Conservation (phyloP, 176 grass and related monocot genomes). For the Oryza australiensis region DNA sequence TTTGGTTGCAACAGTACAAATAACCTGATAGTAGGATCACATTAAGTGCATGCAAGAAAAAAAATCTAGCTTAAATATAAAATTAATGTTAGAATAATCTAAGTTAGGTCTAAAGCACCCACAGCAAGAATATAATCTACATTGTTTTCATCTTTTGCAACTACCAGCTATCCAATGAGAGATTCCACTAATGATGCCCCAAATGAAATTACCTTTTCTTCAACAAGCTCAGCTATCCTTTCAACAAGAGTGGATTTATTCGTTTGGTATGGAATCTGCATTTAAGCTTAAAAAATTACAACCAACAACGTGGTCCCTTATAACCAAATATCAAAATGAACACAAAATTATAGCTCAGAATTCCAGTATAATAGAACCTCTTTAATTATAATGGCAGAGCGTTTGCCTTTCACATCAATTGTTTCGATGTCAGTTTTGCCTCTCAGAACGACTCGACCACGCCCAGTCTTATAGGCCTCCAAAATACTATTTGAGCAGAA, state of each 20-base stretch:
- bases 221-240: conserved; percentile 93
- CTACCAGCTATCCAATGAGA: not conserved
- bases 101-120: not conserved
- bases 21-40: not conserved
- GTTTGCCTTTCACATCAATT: conserved; percentile 79
- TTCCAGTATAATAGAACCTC: conserved; percentile 57
- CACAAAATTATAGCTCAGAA: conserved; percentile 3
- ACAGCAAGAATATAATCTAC: conserved; percentile 6
- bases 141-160: not conserved
- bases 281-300: conserved; percentile 41
- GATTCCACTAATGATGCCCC: conserved; percentile 7
- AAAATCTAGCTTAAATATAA: not conserved
- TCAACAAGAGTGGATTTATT: conserved; percentile 90
- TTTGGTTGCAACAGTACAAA: not conserved
- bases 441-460: conserved; percentile 83
- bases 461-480: conserved; percentile 80
- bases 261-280: conserved; percentile 89
- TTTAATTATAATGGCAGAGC: conserved; percentile 82
- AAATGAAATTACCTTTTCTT: conserved; percentile 78
- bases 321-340: conserved; percentile 15
- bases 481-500: conserved; percentile 67
- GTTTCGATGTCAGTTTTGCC: conserved; percentile 85
- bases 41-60: not conserved
- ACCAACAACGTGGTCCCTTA: not conserved
- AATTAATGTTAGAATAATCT: not conserved